Conservation (phyloP, 352 stramenopile species). For the Elongisporangium anandrum region DNA sequence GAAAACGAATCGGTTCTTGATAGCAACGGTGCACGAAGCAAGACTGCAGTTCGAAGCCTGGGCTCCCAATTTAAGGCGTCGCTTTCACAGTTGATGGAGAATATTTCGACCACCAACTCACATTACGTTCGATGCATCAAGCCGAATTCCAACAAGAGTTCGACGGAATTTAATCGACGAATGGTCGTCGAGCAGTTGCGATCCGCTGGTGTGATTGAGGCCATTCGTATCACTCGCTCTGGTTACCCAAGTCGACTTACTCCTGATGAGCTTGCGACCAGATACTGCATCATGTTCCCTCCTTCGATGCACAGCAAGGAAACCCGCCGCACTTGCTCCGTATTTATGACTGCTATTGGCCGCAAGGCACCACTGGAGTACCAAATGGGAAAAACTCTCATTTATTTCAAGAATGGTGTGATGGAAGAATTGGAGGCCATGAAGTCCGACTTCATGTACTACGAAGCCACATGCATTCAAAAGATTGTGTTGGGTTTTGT, state of each 20-base stretch:
- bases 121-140: conserved; percentile 90
- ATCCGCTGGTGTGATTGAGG: conserved; percentile 90
- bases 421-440: conserved; percentile 94
- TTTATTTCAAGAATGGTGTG: conserved; percentile 95
- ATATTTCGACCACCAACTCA: conserved; percentile 78
- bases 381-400: conserved; percentile 91
- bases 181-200: conserved; percentile 91
- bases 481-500: conserved; percentile 79
- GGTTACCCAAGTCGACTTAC: conserved; percentile 92
- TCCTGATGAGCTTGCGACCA: conserved; percentile 68
- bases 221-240: conserved; percentile 89
- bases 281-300: conserved; percentile 88
- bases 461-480: conserved; percentile 85
- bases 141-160: conserved; percentile 84
- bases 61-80: conserved; percentile 85
- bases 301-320: conserved; percentile 84
- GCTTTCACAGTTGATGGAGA: conserved; percentile 81
- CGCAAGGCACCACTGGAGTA: conserved; percentile 83
- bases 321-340: conserved; percentile 62
- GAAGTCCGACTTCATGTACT: conserved; percentile 91
- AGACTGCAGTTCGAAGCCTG: conserved; percentile 68
- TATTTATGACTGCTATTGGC: conserved; percentile 82
- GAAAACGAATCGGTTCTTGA: conserved; percentile 40
- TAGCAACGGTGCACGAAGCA: conserved; percentile 34
- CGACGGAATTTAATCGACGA: conserved; percentile 85